These are phyloP conservation scores for Gaertneriomyces semiglobifer DNA, from an alignment of 192 early-diverging fungal species.

Conservation along the genomic window DNA sequence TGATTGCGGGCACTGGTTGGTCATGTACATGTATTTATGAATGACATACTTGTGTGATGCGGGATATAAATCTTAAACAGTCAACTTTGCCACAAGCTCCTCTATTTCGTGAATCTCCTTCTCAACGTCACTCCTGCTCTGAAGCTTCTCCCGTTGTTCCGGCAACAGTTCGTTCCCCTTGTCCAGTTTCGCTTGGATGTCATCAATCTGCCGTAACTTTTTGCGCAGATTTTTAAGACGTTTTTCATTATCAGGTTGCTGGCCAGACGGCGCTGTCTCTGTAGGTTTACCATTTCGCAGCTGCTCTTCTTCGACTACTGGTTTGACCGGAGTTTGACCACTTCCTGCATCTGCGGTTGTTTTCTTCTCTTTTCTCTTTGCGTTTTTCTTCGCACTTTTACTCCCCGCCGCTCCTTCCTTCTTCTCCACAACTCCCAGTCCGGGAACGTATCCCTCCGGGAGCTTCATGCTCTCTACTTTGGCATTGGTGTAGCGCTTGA, in stretches of 20 bases:
- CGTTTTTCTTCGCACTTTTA: constrained; percentile 37
- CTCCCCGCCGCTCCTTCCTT: constrained; percentile 7
- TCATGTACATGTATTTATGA: too few relatives aligned
- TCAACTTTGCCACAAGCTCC: not conserved
- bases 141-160: constrained; percentile 66
- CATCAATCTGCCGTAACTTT: constrained; percentile 64
- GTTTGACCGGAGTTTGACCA: not conserved
- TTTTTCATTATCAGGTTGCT: constrained; percentile 34
- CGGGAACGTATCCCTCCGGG: constrained; percentile 38
- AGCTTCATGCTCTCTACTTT: constrained; percentile 42
- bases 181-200: constrained; percentile 52
- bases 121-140: constrained; percentile 43
- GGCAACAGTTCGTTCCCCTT: constrained; percentile 45
- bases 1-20: too few relatives aligned
- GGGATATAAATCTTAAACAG: too few relatives aligned
- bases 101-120: constrained; percentile 42
- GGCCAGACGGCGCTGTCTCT: not conserved
- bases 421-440: constrained; percentile 11
- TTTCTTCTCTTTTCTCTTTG: constrained; percentile 31
- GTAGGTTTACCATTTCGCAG: constrained; percentile 3
- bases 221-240: constrained; percentile 62
- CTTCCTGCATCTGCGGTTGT: constrained; percentile 5
- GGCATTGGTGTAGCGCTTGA: constrained; percentile 57
- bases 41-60: too few relatives aligned
- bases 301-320: not conserved